Percentiles rank a stretch among this genome's conserved stretches.
These are phyloP conservation scores for Fomitopsis serialis DNA, from an alignment of 768 basidiomycete genomes.

Conservation along the genomic window DNA sequence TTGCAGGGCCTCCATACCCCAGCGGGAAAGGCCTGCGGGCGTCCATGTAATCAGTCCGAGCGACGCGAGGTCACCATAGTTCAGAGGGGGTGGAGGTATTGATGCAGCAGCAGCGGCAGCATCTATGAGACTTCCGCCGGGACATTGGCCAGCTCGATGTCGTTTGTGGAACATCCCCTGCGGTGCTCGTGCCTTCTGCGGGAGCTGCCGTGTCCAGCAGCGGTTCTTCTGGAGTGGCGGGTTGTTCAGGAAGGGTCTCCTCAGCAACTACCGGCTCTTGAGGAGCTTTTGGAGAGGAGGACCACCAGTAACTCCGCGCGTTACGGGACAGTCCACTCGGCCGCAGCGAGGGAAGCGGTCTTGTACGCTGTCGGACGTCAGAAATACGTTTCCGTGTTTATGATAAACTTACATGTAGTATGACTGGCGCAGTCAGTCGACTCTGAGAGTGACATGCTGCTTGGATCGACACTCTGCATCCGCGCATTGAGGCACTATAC, in stretches of 20 bases:
- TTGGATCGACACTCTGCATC: not conserved
- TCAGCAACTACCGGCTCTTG: not conserved
- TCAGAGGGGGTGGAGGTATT: constrained; percentile 36
- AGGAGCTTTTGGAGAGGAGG: constrained; percentile 8
- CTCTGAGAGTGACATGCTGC: not conserved
- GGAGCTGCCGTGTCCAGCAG: constrained; percentile 7
- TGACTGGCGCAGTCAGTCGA: not conserved
- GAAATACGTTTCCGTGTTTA: not conserved
- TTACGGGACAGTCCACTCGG: constrained; percentile 1
- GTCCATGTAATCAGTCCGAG: constrained; percentile 60
- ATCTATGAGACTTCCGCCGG: constrained; percentile 8
- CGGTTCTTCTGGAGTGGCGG: constrained; percentile 3
- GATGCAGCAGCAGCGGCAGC: constrained; percentile 4
- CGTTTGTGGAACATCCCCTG: constrained; percentile 9
- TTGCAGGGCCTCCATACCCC: constrained; percentile 63
- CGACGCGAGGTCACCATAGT: constrained; percentile 68
- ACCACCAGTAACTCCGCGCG: constrained; percentile 15
- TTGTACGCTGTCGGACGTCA: constrained; percentile 1
- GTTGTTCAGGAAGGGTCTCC: not conserved
- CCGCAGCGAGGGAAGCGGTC: not conserved
- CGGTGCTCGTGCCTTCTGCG: constrained; percentile 1
- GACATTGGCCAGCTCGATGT: not conserved
- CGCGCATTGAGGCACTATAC: not conserved
- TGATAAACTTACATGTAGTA: not conserved
- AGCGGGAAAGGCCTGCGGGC: constrained; percentile 59